Evolutionary conservation across 306 rosid species (phyloP).

Genomic region (Astragalus glycyphyllos): DNA sequence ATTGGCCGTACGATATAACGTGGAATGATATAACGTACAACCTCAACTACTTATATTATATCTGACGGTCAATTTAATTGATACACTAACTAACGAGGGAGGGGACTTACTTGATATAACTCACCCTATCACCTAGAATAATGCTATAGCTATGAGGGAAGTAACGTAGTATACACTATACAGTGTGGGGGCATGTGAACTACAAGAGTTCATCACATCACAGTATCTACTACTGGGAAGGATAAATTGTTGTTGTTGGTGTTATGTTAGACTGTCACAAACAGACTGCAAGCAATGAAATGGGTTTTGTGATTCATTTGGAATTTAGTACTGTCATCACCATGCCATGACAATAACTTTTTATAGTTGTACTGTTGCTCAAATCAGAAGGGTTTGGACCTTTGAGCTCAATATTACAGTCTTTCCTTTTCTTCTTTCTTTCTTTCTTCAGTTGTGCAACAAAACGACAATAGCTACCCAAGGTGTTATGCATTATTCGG

Average conservation of each 20-base stretch:
- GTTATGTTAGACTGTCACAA: conserved; percentile 41
- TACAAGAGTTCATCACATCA: conserved; percentile 51
- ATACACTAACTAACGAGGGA: too few species aligned
- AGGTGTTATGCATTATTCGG: conserved; percentile 34
- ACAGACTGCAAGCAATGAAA: conserved; percentile 31
- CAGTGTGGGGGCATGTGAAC: conserved; percentile 50
- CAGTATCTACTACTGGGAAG: conserved; percentile 44
- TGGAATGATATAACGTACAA: too few species aligned
- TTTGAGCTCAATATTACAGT: background rate
- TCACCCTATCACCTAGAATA: conserved; percentile 20
- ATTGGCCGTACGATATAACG: too few species aligned
- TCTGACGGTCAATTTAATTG: too few species aligned
- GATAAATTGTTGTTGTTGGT: conserved; percentile 39
- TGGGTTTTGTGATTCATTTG: conserved; percentile 44
- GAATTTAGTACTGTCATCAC: conserved; percentile 31
- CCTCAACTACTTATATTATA: too few species aligned
- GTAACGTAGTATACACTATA: conserved; percentile 34
- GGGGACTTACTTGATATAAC: too few species aligned
- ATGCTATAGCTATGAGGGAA: conserved; percentile 35
- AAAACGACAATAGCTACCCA: conserved; percentile 40
- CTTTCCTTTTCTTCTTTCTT: background rate
- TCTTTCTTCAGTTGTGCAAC: conserved; percentile 19
- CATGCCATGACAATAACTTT: conserved; percentile 38
- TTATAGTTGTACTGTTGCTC: conserved; percentile 45
- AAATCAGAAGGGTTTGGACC: conserved; percentile 31